Evolutionary conservation across 345 rosid genomes (phyloP).

Genomic region (Raphanus raphanistrum): DNA sequence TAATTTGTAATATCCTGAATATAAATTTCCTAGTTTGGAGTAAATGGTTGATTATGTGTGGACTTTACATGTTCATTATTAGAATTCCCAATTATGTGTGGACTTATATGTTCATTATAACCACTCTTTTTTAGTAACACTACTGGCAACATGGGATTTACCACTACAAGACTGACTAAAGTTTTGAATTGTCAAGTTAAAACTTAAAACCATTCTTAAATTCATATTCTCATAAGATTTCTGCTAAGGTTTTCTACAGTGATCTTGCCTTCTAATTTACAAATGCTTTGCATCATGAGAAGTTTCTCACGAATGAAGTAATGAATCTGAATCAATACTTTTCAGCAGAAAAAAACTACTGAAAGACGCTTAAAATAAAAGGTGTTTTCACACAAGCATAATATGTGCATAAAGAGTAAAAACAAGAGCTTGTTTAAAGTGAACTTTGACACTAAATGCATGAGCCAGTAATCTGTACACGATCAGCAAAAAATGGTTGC

Average conservation of each 20-base stretch:
- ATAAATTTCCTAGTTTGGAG: no score
- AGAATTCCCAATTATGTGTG: not conserved
- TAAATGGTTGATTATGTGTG: no score
- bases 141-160: not conserved
- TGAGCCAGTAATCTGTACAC: conserved; percentile 20
- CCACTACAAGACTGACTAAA: not conserved
- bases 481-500: conserved; percentile 8
- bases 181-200: not conserved
- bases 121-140: no score
- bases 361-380: not conserved
- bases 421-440: conserved; percentile 15
- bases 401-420: conserved; percentile 8
- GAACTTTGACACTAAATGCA: conserved; percentile 9
- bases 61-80: no score
- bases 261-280: not conserved
- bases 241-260: not conserved
- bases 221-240: not conserved
- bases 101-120: not conserved
- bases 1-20: no score
- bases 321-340: not conserved
- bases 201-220: not conserved
- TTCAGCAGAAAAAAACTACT: not conserved
- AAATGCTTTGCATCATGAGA: not conserved
- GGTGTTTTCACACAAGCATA: not conserved
- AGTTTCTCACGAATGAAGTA: not conserved